Percentiles rank a stretch among this genome's conserved stretches.
Conservation (phyloP, 805 yeast species). For the Lachancea kluyveri region DNA sequence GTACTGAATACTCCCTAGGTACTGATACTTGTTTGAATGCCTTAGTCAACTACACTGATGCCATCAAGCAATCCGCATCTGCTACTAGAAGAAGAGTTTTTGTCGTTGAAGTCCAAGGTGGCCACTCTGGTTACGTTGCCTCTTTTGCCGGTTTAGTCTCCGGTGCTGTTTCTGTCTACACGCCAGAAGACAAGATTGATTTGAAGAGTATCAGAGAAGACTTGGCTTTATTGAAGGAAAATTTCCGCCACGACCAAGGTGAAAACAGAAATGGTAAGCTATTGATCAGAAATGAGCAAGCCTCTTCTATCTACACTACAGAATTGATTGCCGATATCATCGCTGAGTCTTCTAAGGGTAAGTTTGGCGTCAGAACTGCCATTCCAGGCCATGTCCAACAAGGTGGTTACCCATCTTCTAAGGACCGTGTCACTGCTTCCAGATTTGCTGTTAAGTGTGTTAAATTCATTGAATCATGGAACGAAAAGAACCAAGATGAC, state of each 20-base stretch:
- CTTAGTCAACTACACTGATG: conserved; percentile 88
- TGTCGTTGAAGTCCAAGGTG: conserved; percentile 98
- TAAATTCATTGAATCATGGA: conserved; percentile 73
- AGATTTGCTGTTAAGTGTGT: conserved; percentile 87
- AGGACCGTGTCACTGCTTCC: conserved; percentile 85
- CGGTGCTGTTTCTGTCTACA: conserved; percentile 88
- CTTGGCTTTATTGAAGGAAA: conserved; percentile 58
- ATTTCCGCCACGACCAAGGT: conserved; percentile 70
- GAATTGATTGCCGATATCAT: conserved; percentile 79
- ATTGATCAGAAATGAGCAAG: conserved; percentile 75
- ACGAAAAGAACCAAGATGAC: conserved; percentile 31
- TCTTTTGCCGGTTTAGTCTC: conserved; percentile 76
- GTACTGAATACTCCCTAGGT: conserved; percentile 93
- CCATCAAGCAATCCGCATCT: conserved; percentile 89
- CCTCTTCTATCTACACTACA: conserved; percentile 77
- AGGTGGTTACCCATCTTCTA: conserved; percentile 91
- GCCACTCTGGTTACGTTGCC: conserved; percentile 91
- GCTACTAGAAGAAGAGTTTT: conserved; percentile 91
- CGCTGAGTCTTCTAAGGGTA: conserved; percentile 66
- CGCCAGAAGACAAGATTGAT: conserved; percentile 78
- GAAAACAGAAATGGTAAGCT: conserved; percentile 80
- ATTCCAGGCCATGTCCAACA: conserved; percentile 98
- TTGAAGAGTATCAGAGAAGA: conserved; percentile 70
- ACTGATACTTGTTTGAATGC: conserved; percentile 93
- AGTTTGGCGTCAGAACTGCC: conserved; percentile 88